phyloP scores from a whole-genome alignment of 805 yeast genomes.

The Metschnikowia santaceciliae region DNA sequence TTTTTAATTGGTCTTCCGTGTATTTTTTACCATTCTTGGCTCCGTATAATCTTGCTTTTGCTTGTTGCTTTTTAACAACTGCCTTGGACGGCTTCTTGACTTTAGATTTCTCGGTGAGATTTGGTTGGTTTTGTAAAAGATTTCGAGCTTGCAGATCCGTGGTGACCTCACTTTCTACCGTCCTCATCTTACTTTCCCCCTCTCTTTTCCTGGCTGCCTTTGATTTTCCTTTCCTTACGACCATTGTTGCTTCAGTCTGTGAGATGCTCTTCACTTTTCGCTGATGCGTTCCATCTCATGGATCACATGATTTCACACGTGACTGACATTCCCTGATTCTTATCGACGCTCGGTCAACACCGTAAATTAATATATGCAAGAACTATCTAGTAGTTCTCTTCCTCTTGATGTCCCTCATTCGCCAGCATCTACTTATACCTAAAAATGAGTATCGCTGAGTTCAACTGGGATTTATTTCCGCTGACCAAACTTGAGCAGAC shows the following conservation, averaged over 20 bases:
- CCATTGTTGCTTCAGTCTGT: conserved; percentile 36
- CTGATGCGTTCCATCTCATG: not conserved
- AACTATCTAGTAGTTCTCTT: not conserved
- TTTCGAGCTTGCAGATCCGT: conserved; percentile 69
- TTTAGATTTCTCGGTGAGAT: conserved; percentile 55
- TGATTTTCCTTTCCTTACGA: conserved; percentile 47
- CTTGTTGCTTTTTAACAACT: conserved; percentile 62
- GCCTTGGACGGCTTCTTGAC: conserved; percentile 47
- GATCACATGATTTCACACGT: not conserved
- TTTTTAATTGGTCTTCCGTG: conserved; percentile 71
- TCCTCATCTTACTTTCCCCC: conserved; percentile 50
- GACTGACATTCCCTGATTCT: not conserved
- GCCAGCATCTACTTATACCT: not conserved
- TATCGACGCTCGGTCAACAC: conserved; percentile 2
- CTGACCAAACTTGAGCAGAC: conserved; percentile 35
- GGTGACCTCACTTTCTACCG: conserved; percentile 62
- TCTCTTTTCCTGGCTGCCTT: conserved; percentile 54
- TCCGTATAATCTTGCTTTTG: conserved; percentile 64
- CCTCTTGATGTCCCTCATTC: not conserved
- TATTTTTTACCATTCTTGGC: conserved; percentile 53
- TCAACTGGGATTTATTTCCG: conserved; percentile 64
- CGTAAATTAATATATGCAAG: not conserved
- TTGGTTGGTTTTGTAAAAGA: conserved; percentile 54
- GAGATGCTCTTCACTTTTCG: conserved; percentile 9
- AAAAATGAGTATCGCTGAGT: conserved; percentile 42